These are phyloP conservation scores for Kwoniella dejecticola DNA, from an alignment of 768 basidiomycete species.

Conservation along the genomic window DNA sequence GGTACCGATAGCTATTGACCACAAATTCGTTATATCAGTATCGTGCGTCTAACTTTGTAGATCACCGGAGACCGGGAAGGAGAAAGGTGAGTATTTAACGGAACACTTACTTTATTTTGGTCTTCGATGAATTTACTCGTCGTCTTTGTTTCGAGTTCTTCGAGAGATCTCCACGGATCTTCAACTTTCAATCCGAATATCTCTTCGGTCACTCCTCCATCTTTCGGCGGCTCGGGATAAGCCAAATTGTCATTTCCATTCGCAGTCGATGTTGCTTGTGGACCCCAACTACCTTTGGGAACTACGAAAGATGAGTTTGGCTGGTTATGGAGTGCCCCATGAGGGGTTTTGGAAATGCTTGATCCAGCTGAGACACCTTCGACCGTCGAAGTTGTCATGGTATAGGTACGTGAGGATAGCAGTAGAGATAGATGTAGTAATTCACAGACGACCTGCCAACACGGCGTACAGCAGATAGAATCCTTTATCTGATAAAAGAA, in stretches of 20 bases:
- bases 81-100: too few relatives aligned
- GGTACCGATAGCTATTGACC: conserved; percentile 22
- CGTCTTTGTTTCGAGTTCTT: conserved; percentile 10
- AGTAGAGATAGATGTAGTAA: too few relatives aligned
- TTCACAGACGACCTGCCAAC: too few relatives aligned
- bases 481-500: too few relatives aligned
- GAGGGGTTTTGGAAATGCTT: neutral
- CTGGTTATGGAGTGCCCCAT: neutral
- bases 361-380: neutral
- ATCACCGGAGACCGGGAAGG: too few relatives aligned
- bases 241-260: neutral
- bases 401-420: neutral
- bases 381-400: neutral
- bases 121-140: conserved; percentile 9
- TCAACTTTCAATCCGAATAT: conserved; percentile 15
- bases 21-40: too few relatives aligned
- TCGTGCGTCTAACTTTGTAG: too few relatives aligned
- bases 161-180: conserved; percentile 25
- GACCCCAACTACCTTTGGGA: neutral
- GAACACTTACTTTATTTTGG: conserved; percentile 18
- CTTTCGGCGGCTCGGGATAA: conserved; percentile 12
- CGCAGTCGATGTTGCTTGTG: neutral
- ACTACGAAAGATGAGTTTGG: neutral
- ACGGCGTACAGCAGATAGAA: too few relatives aligned
- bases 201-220: conserved; percentile 16